Conservation (phyloP, 768 basidiomycete species). For the Pleurotus cornucopiae region DNA sequence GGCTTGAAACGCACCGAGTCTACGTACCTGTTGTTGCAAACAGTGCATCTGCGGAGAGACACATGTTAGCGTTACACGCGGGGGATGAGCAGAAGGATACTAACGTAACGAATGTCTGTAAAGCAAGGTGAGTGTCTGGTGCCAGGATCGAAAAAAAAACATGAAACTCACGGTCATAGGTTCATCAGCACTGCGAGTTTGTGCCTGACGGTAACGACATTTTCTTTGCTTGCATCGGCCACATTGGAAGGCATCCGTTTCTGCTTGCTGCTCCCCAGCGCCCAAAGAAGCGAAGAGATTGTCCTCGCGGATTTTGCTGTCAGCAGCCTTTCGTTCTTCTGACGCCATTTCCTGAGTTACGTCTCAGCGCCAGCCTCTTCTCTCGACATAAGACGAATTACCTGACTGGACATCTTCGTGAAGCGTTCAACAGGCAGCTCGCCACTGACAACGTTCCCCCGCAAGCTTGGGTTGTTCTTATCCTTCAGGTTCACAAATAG, state of each 20-base stretch:
- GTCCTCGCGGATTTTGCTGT: slow-evolving; percentile 75
- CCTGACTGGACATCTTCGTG: slow-evolving; percentile 78
- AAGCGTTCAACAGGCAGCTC: slow-evolving; percentile 68
- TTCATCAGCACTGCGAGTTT: slow-evolving; percentile 96
- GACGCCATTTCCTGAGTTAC: slow-evolving; percentile 86
- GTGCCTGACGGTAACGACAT: slow-evolving; percentile 91
- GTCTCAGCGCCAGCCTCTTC: not conserved
- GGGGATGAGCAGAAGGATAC: slow-evolving; percentile 12
- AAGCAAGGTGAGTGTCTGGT: slow-evolving; percentile 4
- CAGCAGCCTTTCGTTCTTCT: slow-evolving; percentile 82
- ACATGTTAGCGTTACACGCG: slow-evolving; percentile 1
- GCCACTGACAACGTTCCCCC: slow-evolving; percentile 84
- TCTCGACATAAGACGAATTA: slow-evolving; percentile 25
- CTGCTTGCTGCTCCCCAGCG: slow-evolving; percentile 85
- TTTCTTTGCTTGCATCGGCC: slow-evolving; percentile 91
- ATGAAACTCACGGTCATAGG: slow-evolving; percentile 78
- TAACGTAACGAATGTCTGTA: slow-evolving; percentile 85
- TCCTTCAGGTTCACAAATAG: slow-evolving; percentile 94
- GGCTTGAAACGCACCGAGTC: not conserved
- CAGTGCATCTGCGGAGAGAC: slow-evolving; percentile 46
- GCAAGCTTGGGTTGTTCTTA: slow-evolving; percentile 83
- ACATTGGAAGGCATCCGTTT: slow-evolving; percentile 98
- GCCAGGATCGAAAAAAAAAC: slow-evolving; percentile 21
- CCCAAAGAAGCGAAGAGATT: slow-evolving; percentile 91
- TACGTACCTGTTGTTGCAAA: slow-evolving; percentile 46